Evolutionary conservation across 495 filamentous ascomycete species (phyloP).

Genomic region (Neurospora hispaniola): DNA sequence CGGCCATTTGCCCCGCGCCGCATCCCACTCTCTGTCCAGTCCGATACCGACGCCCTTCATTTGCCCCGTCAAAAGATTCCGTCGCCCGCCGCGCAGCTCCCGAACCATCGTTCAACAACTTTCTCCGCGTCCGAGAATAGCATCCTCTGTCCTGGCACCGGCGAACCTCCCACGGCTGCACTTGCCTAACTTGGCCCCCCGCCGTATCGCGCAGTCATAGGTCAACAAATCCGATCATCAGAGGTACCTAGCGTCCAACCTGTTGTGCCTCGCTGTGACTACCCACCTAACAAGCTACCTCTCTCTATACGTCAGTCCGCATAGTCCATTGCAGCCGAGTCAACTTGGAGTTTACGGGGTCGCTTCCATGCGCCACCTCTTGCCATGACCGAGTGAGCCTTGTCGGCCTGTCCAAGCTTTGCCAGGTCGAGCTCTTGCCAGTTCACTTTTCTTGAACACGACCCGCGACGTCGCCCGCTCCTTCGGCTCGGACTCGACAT

Average conservation of each 20-base stretch:
- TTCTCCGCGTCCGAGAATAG: not conserved
- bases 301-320: not conserved
- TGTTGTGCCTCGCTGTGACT: not conserved
- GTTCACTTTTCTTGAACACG: not conserved
- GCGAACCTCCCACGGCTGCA: not conserved
- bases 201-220: not conserved
- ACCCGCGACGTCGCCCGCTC: not conserved
- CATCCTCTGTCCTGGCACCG: not conserved
- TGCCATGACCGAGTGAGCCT: constrained; percentile 13
- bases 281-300: not conserved
- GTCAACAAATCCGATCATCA: not conserved
- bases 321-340: not conserved
- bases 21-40: not conserved
- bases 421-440: constrained; percentile 7
- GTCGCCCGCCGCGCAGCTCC: not conserved
- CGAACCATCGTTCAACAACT: not conserved
- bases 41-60: not conserved
- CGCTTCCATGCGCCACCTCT: constrained; percentile 1
- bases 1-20: not conserved
- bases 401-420: constrained; percentile 8
- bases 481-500: not conserved
- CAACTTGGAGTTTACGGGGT: not conserved
- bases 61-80: not conserved
- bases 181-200: not conserved
- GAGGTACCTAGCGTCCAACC: not conserved